phyloP scores from a whole-genome alignment of 495 filamentous ascomycete genomes.

The Aspergillus coremiiformis region DNA sequence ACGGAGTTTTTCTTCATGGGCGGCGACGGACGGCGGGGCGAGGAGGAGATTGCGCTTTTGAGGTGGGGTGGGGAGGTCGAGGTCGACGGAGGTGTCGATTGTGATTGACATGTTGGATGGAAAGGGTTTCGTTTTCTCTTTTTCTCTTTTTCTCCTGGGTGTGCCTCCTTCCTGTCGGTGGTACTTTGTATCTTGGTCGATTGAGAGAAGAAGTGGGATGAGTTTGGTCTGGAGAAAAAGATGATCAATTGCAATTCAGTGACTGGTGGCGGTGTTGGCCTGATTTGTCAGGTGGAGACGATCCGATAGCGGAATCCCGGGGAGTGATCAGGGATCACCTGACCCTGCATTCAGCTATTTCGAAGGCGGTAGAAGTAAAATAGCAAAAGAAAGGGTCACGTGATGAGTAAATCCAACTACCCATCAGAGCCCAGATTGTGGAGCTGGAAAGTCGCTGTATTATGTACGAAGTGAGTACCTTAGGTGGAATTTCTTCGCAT shows the following conservation, averaged over 20 bases:
- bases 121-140: not conserved
- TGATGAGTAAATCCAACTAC: too few species aligned
- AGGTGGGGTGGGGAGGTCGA: not conserved
- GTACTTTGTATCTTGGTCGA: too few species aligned
- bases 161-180: too few species aligned
- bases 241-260: not conserved
- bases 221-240: not conserved
- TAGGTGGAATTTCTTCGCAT: too few species aligned
- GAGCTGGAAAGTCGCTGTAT: too few species aligned
- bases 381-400: too few species aligned
- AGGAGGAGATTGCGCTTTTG: conserved; percentile 54
- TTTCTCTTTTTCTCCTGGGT: not conserved
- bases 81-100: not conserved
- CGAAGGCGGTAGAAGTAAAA: too few species aligned
- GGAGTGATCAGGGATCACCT: not conserved
- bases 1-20: conserved; percentile 55
- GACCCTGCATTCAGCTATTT: too few species aligned
- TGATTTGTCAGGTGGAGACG: not conserved
- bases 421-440: too few species aligned
- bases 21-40: conserved; percentile 65
- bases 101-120: not conserved
- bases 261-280: not conserved
- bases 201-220: not conserved
- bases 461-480: too few species aligned
- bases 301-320: not conserved